Evolutionary conservation across 164 flowering plant genomes (phyloP), one percentile per base, ranked within the genome.

Genomic region (Hamamelis virginiana): DNA sequence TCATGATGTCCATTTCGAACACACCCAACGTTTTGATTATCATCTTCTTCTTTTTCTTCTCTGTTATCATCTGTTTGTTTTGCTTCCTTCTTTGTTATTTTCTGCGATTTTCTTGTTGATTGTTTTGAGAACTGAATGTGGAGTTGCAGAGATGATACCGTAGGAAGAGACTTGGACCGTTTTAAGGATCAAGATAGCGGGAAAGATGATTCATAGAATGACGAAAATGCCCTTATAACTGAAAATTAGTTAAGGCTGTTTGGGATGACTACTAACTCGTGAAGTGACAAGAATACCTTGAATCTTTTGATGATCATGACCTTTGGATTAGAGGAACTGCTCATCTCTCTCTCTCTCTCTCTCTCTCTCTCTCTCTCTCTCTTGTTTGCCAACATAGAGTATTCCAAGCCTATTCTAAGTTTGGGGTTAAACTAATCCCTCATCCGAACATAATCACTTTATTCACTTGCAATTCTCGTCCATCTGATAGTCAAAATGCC

Each of bases 171-270:
- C 5, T 50, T 16, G 53, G 53, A n/a, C 53, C n/a, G 53, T 33
- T 33, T 33, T 33, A 2, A 50, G n/a, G 53, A 50, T 14, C 53
- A 12, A n/a, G 41, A 9, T 48, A 70, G 75, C 75, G 75, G 70
- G 74, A 57, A 59, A 55, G 23, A 23, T 9, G 18, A n/a, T 6
- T 12, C 18, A 14, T 9, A 2, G 15, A 55, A 27, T 46, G 65
- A 69, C 71, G 41, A 26, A 43, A 47, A 46, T 33, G 57, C 47
- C 57, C 57, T n/a, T 50, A 18, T 50, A 50, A 50, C 16, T 50
- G 16, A 14, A 50, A 50, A n/a, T 50, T 50, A 50, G 53, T 50
- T 50, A 15, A 50, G 19, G 53, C 18, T 12, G n/a, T 18, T 10
- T 16, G 53, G n/a, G 53, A 8, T 50, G 15, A 14, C 8, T 50